Percentiles rank a stretch among this genome's conserved stretches.
Conservation (phyloP, 768 basidiomycete genomes). For the Suillus brevipes region DNA sequence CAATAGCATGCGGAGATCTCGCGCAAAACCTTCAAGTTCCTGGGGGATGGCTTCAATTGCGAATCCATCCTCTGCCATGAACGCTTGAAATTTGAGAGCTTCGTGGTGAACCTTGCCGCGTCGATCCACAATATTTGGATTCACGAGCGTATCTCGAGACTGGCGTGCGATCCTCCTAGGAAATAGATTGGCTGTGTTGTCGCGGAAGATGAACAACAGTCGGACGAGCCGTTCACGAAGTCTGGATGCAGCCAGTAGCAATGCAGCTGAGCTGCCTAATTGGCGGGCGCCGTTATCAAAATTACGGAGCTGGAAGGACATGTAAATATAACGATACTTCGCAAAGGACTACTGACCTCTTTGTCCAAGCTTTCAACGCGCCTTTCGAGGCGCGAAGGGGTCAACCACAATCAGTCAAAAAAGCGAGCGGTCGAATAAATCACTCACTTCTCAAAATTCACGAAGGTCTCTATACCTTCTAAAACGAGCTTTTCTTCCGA, state of each 20-base stretch:
- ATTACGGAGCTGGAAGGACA: constrained; percentile 37
- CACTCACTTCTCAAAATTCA: constrained; percentile 47
- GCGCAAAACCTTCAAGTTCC: constrained; percentile 40
- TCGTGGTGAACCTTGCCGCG: constrained; percentile 15
- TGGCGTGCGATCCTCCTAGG: constrained; percentile 38
- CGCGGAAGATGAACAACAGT: constrained; percentile 43
- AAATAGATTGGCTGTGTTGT: constrained; percentile 47
- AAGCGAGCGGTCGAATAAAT: constrained; percentile 3
- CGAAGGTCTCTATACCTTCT: constrained; percentile 50
- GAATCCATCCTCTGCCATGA: constrained; percentile 33
- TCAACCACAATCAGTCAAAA: constrained; percentile 7
- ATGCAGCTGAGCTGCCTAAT: constrained; percentile 45
- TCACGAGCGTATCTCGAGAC: constrained; percentile 29
- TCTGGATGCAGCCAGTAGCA: constrained; percentile 43
- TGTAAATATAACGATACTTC: not conserved
- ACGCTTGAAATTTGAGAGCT: constrained; percentile 31
- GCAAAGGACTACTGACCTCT: constrained; percentile 28
- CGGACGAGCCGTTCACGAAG: constrained; percentile 42
- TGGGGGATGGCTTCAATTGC: constrained; percentile 43
- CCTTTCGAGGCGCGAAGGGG: constrained; percentile 20
- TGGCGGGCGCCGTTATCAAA: constrained; percentile 47
- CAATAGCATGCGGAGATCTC: constrained; percentile 41
- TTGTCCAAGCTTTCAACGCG: constrained; percentile 40
- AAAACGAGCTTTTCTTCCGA: constrained; percentile 50
- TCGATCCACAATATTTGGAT: constrained; percentile 21